phyloP scores from a whole-genome alignment of 2,329 filamentous ascomycete genomes.

The Aspergillus melleus region DNA sequence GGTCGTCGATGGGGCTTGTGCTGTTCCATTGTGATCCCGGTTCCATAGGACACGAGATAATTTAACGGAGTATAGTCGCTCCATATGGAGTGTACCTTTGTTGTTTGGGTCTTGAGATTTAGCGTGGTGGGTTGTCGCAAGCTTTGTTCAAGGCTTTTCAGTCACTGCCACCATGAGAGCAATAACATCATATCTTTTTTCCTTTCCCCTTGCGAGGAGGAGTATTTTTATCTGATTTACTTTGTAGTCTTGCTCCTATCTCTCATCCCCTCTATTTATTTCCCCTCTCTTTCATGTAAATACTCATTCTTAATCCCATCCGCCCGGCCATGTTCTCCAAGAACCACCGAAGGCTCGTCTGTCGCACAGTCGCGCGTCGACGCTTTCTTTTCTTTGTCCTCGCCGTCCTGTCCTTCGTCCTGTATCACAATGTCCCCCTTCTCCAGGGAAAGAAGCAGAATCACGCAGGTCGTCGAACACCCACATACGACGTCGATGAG shows the following conservation, averaged over 20 bases:
- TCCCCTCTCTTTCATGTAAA: neutral
- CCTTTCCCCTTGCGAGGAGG: neutral
- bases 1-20: neutral
- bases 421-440: conserved; percentile 9
- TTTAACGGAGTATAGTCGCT: too few species aligned
- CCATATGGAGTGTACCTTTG: neutral
- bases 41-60: too few species aligned
- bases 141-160: neutral
- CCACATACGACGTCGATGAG: conserved; percentile 17
- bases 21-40: too few species aligned
- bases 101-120: too few species aligned
- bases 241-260: neutral
- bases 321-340: neutral
- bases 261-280: too few species aligned
- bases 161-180: neutral
- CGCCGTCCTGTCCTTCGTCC: conserved; percentile 8
- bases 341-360: neutral
- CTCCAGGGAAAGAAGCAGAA: conserved; percentile 5
- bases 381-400: conserved; percentile 2
- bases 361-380: neutral
- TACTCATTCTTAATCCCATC: too few species aligned
- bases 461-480: conserved; percentile 8
- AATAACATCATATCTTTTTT: neutral
- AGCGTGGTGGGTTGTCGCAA: neutral
- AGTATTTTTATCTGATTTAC: neutral